phyloP scores from a whole-genome alignment of 2,329 filamentous ascomycete species.

The Alternaria triticina region DNA sequence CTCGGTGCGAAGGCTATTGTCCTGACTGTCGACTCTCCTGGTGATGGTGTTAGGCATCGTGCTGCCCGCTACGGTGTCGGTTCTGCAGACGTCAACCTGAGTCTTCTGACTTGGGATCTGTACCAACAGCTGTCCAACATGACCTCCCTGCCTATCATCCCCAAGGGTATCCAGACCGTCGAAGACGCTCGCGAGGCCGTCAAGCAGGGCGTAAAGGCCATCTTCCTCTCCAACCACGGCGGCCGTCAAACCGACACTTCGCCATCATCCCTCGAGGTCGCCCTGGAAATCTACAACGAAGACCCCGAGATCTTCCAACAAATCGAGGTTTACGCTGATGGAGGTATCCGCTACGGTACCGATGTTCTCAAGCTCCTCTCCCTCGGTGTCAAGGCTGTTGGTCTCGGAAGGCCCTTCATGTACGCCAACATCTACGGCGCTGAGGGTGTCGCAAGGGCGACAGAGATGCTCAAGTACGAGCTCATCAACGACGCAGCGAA shows the following conservation, averaged over 20 bases:
- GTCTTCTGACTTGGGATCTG: slow-evolving; percentile 43
- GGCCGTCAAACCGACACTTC: slow-evolving; percentile 54
- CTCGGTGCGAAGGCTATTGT: slow-evolving; percentile 51
- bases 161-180: slow-evolving; percentile 51
- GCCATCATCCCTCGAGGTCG: slow-evolving; percentile 75
- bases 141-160: slow-evolving; percentile 48
- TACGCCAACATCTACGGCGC: slow-evolving; percentile 64
- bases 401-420: slow-evolving; percentile 59
- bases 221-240: slow-evolving; percentile 53
- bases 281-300: slow-evolving; percentile 73
- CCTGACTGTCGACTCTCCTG: slow-evolving; percentile 51
- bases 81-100: slow-evolving; percentile 39
- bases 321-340: slow-evolving; percentile 51
- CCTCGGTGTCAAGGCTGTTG: slow-evolving; percentile 49
- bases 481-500: slow-evolving; percentile 48
- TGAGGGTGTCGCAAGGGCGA: slow-evolving; percentile 65
- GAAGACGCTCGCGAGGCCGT: slow-evolving; percentile 48
- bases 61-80: slow-evolving; percentile 42
- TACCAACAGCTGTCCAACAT: slow-evolving; percentile 46
- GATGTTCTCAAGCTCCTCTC: slow-evolving; percentile 49
- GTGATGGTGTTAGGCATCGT: slow-evolving; percentile 47
- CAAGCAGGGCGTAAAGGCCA: slow-evolving; percentile 46
- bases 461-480: slow-evolving; percentile 60
- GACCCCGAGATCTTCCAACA: slow-evolving; percentile 49
- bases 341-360: slow-evolving; percentile 49